Evolutionary conservation across 179 eudicot species (phyloP).

Genomic region (Camellia oleifera): DNA sequence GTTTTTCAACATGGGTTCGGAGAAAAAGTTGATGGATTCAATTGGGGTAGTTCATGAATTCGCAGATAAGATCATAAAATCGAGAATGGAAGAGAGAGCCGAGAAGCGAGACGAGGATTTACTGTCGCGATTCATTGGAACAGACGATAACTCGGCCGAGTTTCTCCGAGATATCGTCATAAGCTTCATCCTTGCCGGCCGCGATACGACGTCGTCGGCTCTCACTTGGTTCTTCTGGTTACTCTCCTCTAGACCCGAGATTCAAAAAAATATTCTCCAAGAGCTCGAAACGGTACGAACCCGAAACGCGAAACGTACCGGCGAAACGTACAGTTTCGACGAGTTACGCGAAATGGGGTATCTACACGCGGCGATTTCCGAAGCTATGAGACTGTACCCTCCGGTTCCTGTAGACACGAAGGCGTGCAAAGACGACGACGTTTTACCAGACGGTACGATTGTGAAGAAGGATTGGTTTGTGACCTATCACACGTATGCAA

Average conservation of each 20-base stretch:
- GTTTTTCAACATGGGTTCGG: conserved; percentile 53
- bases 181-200: conserved; percentile 80
- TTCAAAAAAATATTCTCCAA: conserved; percentile 40
- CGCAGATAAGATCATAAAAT: conserved; percentile 59
- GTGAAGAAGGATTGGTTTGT: conserved; percentile 55
- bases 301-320: conserved; percentile 26
- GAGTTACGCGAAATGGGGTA: conserved; percentile 75
- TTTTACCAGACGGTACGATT: conserved; percentile 61
- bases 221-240: conserved; percentile 84
- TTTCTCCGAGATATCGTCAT: conserved; percentile 65
- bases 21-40: conserved; percentile 40
- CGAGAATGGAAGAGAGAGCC: conserved; percentile 36
- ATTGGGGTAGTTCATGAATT: conserved; percentile 58
- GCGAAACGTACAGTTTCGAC: conserved; percentile 46
- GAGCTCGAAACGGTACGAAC: conserved; percentile 43
- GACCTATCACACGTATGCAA: conserved; percentile 51
- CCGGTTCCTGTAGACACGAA: conserved; percentile 77
- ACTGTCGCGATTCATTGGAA: conserved; percentile 60
- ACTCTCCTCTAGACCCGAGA: conserved; percentile 36
- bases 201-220: conserved; percentile 73
- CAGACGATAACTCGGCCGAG: conserved; percentile 29
- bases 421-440: conserved; percentile 47
- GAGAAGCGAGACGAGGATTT: conserved; percentile 45
- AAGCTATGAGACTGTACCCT: conserved; percentile 71
- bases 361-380: conserved; percentile 74